Percentiles rank a stretch among this genome's conserved stretches.
Conservation (phyloP, 805 yeast species). For the Yarrowia bubula region DNA sequence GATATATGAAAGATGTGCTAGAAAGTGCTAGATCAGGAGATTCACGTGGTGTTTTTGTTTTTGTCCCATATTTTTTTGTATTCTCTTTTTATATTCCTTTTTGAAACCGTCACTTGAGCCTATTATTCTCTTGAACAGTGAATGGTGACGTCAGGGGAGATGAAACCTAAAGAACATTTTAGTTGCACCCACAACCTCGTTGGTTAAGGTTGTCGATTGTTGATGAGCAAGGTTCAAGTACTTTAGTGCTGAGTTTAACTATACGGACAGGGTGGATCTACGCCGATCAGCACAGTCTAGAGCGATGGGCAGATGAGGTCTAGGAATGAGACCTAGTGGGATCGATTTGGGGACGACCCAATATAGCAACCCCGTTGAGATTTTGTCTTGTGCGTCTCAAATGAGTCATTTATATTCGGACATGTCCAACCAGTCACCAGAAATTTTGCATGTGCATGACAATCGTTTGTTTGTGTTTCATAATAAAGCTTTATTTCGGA, state of each 20-base stretch:
- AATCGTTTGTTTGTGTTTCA: slow-evolving; percentile 22
- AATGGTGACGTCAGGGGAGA: slow-evolving; percentile 12
- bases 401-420: background rate
- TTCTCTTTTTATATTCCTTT: background rate
- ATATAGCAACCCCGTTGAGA: too few relatives aligned
- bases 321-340: too few relatives aligned
- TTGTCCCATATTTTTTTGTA: background rate
- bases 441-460: slow-evolving; percentile 13
- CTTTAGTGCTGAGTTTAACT: background rate
- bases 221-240: background rate
- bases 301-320: too few relatives aligned
- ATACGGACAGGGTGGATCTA: background rate
- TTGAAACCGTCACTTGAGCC: background rate
- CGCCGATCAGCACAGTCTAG: background rate
- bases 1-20: too few relatives aligned
- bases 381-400: too few relatives aligned
- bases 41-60: too few relatives aligned
- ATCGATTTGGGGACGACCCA: too few relatives aligned
- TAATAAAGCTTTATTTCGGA: background rate
- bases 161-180: background rate
- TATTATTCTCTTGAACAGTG: background rate
- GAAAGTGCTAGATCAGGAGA: too few relatives aligned
- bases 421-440: background rate
- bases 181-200: background rate
- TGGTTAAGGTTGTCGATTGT: slow-evolving; percentile 15